Evolutionary conservation across 345 rosid species (phyloP).

Genomic region (Camelina laxa): DNA sequence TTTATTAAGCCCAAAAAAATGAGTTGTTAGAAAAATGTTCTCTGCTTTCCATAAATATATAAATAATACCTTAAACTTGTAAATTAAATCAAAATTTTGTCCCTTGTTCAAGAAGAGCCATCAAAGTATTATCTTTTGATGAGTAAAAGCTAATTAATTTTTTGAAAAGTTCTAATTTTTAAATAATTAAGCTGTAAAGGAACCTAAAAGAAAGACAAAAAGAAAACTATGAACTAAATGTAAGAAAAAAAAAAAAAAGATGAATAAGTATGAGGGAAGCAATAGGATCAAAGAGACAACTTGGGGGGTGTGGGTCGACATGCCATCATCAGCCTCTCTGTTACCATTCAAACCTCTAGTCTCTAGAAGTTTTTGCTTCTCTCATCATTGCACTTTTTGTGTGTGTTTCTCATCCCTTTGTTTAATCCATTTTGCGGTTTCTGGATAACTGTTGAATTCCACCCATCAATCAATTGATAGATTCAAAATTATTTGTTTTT

Average conservation of each 20-base stretch:
- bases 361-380: slow-evolving; percentile 41
- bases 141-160: slow-evolving; percentile 10
- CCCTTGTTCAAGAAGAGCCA: slow-evolving; percentile 21
- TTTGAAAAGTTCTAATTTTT: neutral
- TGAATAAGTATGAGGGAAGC: slow-evolving; percentile 45
- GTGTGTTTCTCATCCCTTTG: slow-evolving; percentile 14
- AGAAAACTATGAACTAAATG: slow-evolving; percentile 18
- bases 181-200: slow-evolving; percentile 29
- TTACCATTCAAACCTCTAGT: slow-evolving; percentile 38
- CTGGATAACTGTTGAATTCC: slow-evolving; percentile 9
- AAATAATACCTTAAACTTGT: neutral
- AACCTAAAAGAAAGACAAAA: slow-evolving; percentile 31
- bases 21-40: neutral
- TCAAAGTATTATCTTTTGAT: neutral
- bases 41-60: neutral
- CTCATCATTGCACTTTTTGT: slow-evolving; percentile 39
- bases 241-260: slow-evolving; percentile 11
- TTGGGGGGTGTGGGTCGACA: slow-evolving; percentile 49
- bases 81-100: slow-evolving; percentile 7
- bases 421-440: neutral
- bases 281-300: slow-evolving; percentile 44
- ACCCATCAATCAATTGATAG: neutral
- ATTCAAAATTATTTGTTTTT: neutral
- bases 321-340: slow-evolving; percentile 47
- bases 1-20: neutral